Base-by-base conservation (phyloP, 2,329 filamentous ascomycete genomes). In the Aspergillus costaricaensis region DNA sequence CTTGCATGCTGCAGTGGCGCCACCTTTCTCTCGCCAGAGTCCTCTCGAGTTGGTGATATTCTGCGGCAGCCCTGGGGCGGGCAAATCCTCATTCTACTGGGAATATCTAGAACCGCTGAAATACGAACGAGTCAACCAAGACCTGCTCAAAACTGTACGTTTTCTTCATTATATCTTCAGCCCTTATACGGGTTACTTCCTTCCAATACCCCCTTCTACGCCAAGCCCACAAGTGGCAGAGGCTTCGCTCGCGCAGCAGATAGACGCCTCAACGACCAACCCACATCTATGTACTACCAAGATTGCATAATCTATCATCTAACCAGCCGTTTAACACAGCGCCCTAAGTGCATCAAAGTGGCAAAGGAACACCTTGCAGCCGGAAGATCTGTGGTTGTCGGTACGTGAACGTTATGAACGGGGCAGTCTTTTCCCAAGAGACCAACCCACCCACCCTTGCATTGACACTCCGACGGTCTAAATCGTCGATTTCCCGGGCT, bases 51-150 rank as follows among this genome's bases (percentile, higher is more conserved):
- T 98, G 14, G 85, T 98, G 23, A 76, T 98, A 7, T 91, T 96
- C 73, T 94, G 91, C 70, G 95, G 95, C 1, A 91, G 91, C 51
- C 95, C 95, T 0, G 93, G 91, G 1, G 87, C 92, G 2, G 95
- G 95, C 17, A 98, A 99, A 77, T 96, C 91, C 41, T 94, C 92
- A 0, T 96, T 95, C 70, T 97, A 89, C 77, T 91, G 89, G 86
- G 87, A 84, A 63, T 80, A 90, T 65, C 80, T 98, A 38, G 83
- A 92, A 72, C 90, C 90, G 23, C 77, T 95, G 27, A 90, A 88
- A 3, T 98, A 96, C 73, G 85, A 87, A 72, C 86, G 95, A 51
- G 86, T 97, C 30, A 99, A 98, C 69, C 95, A 98, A 78, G 95
- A 98, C 75, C 85, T 83, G 1, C 82, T 97, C 50, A 96, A 96